phyloP scores from a whole-genome alignment of 2,329 filamentous ascomycete species.

The Colletotrichum tropicale region DNA sequence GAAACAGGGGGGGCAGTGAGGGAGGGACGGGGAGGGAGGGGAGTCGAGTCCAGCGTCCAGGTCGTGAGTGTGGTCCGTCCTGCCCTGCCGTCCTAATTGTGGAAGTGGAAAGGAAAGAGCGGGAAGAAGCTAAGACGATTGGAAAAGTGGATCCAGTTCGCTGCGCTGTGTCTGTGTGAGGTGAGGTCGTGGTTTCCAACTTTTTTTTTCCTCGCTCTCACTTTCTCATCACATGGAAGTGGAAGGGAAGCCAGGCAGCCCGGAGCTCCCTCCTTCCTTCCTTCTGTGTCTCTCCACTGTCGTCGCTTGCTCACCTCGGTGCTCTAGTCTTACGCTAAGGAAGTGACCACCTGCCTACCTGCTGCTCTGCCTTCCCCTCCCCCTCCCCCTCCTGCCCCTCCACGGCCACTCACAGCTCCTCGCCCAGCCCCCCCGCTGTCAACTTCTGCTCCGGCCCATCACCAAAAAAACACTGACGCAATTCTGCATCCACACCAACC shows the following conservation, averaged over 20 bases:
- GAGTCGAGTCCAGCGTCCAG: not conserved
- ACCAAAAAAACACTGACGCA: slow-evolving; percentile 13
- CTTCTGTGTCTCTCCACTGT: not conserved
- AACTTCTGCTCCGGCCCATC: not conserved
- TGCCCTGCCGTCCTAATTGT: not conserved
- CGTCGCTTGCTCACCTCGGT: not conserved
- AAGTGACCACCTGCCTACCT: not conserved
- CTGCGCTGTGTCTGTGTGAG: not conserved
- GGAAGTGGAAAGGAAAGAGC: not conserved
- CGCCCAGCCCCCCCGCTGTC: slow-evolving; percentile 4
- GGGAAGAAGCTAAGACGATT: slow-evolving; percentile 11
- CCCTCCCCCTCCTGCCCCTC: not conserved
- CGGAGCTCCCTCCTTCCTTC: not conserved
- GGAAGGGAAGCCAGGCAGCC: not conserved
- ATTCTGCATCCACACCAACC: slow-evolving; percentile 13
- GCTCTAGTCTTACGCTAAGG: not conserved
- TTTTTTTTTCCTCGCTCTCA: not conserved
- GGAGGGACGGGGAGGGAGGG: not conserved
- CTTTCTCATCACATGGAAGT: not conserved
- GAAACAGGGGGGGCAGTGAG: not conserved
- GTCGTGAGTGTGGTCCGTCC: not conserved
- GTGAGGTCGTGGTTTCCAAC: not conserved
- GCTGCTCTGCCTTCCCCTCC: not conserved
- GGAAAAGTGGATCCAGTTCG: not conserved
- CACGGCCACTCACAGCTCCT: not conserved